These are phyloP conservation scores for Rhizopogon parksii DNA, from an alignment of 1,284 basidiomycete species.

Conservation along the genomic window DNA sequence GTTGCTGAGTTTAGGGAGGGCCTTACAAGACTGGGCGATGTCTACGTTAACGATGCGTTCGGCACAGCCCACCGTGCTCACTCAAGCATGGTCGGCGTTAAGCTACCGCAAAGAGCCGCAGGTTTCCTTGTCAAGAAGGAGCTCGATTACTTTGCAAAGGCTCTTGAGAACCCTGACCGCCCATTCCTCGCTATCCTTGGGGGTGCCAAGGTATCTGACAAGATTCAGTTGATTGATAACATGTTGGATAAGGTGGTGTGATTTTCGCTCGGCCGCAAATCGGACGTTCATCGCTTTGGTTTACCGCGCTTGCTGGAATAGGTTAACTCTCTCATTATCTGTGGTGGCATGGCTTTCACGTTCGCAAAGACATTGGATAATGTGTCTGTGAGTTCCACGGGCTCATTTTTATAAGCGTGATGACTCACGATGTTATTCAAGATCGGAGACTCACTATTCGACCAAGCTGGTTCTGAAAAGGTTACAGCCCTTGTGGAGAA, in stretches of 20 bases:
- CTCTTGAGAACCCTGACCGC: constrained; percentile 88
- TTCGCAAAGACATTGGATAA: constrained; percentile 94
- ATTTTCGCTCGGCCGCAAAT: constrained; percentile 1
- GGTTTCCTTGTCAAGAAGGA: constrained; percentile 99
- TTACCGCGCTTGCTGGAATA: constrained; percentile 23
- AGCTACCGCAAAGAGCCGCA: constrained; percentile 89
- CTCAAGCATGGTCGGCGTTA: constrained; percentile 96
- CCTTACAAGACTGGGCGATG: constrained; percentile 89
- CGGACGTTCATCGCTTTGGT: constrained; percentile 2
- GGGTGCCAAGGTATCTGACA: constrained; percentile 98
- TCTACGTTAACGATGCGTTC: constrained; percentile 99
- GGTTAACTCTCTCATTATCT: constrained; percentile 95
- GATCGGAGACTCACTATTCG: constrained; percentile 96
- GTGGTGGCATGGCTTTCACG: constrained; percentile 99
- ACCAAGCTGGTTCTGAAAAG: constrained; percentile 85
- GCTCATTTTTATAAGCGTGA: constrained; percentile 1
- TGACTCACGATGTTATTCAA: constrained; percentile 21
- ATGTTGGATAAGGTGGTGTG: constrained; percentile 84
- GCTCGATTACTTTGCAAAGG: constrained; percentile 98
- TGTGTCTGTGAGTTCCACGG: constrained; percentile 48
- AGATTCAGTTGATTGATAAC: constrained; percentile 98
- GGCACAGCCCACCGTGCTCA: constrained; percentile 98
- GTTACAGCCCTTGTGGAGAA: constrained; percentile 84
- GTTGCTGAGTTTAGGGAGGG: constrained; percentile 83
- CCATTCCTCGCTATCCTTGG: constrained; percentile 98